Evolutionary conservation across 129 eudicot genomes (phyloP), one percentile per base, ranked within the genome.

Genomic region (Solidago caesia): DNA sequence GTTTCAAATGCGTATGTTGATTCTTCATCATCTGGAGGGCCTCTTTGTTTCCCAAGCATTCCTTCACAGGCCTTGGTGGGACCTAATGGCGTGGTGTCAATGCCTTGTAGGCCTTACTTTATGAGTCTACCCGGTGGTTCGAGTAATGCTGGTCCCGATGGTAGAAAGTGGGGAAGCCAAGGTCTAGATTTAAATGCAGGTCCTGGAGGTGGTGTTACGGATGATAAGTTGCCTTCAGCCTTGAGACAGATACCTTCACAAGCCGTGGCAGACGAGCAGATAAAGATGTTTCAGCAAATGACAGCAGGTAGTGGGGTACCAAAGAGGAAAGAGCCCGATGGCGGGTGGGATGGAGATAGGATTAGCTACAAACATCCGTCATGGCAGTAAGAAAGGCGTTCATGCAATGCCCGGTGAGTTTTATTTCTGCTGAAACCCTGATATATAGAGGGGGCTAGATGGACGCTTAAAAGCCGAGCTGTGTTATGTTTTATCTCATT

Each of bases 101-200:
- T 86, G 43, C 97, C 87, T 44, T 87, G 86, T 60, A 79, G 88
- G 27, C 89, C 96, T 3, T 94, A 79, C 75, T 76, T 77, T 46
- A 87, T 88, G 77, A 57, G 85, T 61, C 82, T 86, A 66, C 89
- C 96, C 21, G 92, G 87, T 41, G 83, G 80, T 81, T 68, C 85
- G 52, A 76, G 82, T 82, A 86, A 73, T 72, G 74, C 73, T 64
- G 87, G 63, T 5, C 70, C 82, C 42, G 98, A 90, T n/a, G 84
- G 59, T 77, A 82, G 83, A 58, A 94, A 81, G 68, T 94, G 91
- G 97, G 87, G 82, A 26, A 77, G 78, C 76, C 92, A 83, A 77
- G 96, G 96, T 70, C 66, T 94, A 41, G 98, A 94, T 79, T 85
- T 94, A 0, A 94, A 94, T 79, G 72, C 97, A 0, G 98, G 98